A percentile compares a stretch with the other conserved stretches of the same genome.
Conservation (phyloP, 805 yeast species). For the Schizosaccharomyces octosporus region DNA sequence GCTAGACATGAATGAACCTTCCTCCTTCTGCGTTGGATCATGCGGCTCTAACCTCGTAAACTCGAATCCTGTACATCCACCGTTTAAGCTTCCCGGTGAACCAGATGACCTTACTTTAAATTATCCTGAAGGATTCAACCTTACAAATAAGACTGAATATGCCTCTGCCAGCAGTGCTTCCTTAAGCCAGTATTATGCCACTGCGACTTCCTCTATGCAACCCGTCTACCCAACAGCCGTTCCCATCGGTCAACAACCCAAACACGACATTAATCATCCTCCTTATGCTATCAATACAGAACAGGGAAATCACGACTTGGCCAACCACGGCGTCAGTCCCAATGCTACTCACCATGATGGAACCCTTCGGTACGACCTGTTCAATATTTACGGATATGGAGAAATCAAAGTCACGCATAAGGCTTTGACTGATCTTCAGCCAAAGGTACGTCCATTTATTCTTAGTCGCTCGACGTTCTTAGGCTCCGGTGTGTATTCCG, state of each 20-base stretch:
- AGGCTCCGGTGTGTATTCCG: constrained; percentile 59
- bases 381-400: constrained; percentile 12
- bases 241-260: constrained; percentile 4
- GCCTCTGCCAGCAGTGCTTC: constrained; percentile 4
- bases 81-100: background rate
- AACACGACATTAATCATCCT: constrained; percentile 15
- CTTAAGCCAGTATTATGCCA: constrained; percentile 5
- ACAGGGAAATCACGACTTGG: constrained; percentile 7
- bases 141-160: constrained; percentile 5
- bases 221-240: background rate
- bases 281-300: constrained; percentile 15
- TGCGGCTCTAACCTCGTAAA: constrained; percentile 9
- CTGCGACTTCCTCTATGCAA: background rate
- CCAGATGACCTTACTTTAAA: background rate
- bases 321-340: constrained; percentile 13
- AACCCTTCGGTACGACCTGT: constrained; percentile 13
- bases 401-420: constrained; percentile 7
- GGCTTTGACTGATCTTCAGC: constrained; percentile 4
- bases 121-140: constrained; percentile 1
- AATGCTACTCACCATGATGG: constrained; percentile 15
- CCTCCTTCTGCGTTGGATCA: constrained; percentile 15
- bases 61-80: background rate
- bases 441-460: constrained; percentile 28
- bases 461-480: constrained; percentile 50
- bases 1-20: constrained; percentile 10